These are phyloP conservation scores for Penstemon newberryi DNA, from an alignment of 257 asterid genomes.

Conservation along the genomic window DNA sequence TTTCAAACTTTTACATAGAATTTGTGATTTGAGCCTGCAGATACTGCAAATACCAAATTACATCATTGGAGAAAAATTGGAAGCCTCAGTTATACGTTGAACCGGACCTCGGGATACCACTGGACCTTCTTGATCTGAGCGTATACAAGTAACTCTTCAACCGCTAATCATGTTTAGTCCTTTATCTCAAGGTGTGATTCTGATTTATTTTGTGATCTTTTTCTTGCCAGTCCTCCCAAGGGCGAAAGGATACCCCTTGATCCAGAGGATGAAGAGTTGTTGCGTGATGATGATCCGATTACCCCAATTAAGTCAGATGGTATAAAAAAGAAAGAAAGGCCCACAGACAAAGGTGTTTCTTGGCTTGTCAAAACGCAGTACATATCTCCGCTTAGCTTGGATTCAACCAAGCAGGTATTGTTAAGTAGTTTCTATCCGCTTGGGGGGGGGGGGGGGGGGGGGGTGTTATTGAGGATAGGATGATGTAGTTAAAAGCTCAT, in stretches of 20 bases:
- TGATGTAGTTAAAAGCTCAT: background rate
- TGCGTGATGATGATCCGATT: slow-evolving; percentile 86
- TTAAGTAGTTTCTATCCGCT: background rate
- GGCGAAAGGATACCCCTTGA: slow-evolving; percentile 71
- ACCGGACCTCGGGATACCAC: slow-evolving; percentile 96
- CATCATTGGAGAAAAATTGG: slow-evolving; percentile 95
- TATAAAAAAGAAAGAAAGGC: slow-evolving; percentile 87
- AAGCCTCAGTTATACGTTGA: slow-evolving; percentile 89
- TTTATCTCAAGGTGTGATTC: background rate
- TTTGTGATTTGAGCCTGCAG: slow-evolving; percentile 48
- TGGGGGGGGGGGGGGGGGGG: too few species aligned
- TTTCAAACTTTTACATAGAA: slow-evolving; percentile 7
- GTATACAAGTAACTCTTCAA: slow-evolving; percentile 73
- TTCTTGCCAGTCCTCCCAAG: slow-evolving; percentile 74
- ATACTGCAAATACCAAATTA: slow-evolving; percentile 75
- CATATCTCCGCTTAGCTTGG: slow-evolving; percentile 89
- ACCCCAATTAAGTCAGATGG: slow-evolving; percentile 90
- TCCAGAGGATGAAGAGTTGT: slow-evolving; percentile 85
- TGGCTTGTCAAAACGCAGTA: slow-evolving; percentile 99
- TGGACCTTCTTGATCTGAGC: slow-evolving; percentile 95
- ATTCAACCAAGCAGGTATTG: slow-evolving; percentile 82
- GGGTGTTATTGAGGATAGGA: background rate
- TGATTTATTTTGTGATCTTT: slow-evolving; percentile 23
- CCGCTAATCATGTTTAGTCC: slow-evolving; percentile 23
- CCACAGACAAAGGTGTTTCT: slow-evolving; percentile 93